Percentiles rank a stretch among this genome's conserved stretches.
Evolutionary conservation across 164 flowering plant species (phyloP).

Genomic region (Vitis cinerea): DNA sequence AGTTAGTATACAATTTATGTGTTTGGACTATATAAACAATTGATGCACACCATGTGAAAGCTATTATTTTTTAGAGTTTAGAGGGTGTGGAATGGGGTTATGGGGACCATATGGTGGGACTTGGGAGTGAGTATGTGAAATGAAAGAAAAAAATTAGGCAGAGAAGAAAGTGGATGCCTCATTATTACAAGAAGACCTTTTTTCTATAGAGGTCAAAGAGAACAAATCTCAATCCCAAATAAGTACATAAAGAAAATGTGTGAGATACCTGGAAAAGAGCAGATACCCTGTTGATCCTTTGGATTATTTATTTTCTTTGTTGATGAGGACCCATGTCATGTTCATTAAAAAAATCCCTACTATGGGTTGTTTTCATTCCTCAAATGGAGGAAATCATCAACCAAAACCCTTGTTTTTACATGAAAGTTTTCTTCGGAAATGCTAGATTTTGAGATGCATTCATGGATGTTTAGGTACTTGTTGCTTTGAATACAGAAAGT

Average conservation of each 20-base stretch:
- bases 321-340: background rate
- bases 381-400: background rate
- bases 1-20: too few species aligned
- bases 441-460: background rate
- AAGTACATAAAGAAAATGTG: conserved; percentile 14
- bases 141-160: background rate
- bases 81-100: too few species aligned
- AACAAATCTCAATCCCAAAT: conserved; percentile 5
- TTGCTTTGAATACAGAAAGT: background rate
- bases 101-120: too few species aligned
- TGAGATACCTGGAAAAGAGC: background rate
- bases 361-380: background rate
- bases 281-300: background rate
- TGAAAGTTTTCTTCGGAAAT: background rate
- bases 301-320: background rate
- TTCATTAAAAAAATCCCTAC: background rate
- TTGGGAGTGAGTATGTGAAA: too few species aligned
- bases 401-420: background rate
- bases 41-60: too few species aligned
- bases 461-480: background rate
- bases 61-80: too few species aligned
- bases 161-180: background rate
- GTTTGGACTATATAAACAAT: too few species aligned
- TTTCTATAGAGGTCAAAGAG: conserved; percentile 9
- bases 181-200: conserved; percentile 3